Conservation (phyloP, 116 monocot genomes). For the Papilionanthe hybrid region DNA sequence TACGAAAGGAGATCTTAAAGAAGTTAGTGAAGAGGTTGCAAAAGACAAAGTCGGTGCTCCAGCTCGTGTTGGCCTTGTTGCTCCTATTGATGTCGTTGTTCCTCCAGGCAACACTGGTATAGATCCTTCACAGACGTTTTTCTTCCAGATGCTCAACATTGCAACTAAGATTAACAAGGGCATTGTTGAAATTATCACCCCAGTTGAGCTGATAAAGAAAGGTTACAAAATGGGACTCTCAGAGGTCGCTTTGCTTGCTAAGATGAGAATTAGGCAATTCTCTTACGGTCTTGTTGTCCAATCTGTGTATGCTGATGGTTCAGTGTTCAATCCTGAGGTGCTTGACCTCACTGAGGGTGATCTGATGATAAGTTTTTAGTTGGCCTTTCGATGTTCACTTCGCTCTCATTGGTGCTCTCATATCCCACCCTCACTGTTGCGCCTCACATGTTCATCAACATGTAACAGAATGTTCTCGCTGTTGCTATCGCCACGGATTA, state of each 20-base stretch:
- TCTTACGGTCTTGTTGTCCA: conserved; percentile 58
- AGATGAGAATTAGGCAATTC: conserved; percentile 67
- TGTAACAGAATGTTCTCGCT: conserved; percentile 54
- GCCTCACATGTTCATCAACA: conserved; percentile 70
- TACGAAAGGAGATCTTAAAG: conserved; percentile 62
- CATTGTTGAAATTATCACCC: conserved; percentile 71
- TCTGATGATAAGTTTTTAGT: conserved; percentile 46
- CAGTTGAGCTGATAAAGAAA: conserved; percentile 64
- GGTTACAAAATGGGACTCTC: conserved; percentile 68
- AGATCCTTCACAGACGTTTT: conserved; percentile 65
- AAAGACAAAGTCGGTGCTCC: conserved; percentile 82
- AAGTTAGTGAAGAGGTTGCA: conserved; percentile 64
- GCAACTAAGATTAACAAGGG: conserved; percentile 75
- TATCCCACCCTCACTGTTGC: conserved; percentile 55
- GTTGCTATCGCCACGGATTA: conserved; percentile 53
- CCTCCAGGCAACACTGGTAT: conserved; percentile 66
- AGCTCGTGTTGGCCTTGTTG: conserved; percentile 68
- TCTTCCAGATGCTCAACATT: conserved; percentile 70
- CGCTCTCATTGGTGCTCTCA: conserved; percentile 44
- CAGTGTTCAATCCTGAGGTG: conserved; percentile 52
- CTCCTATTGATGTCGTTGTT: conserved; percentile 66
- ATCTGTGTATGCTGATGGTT: conserved; percentile 50
- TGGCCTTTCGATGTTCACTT: conserved; percentile 55
- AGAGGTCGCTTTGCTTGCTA: conserved; percentile 59
- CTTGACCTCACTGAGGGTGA: conserved; percentile 61